Base-by-base conservation (phyloP, 495 filamentous ascomycete genomes). In the Cercophora newfieldiana region DNA sequence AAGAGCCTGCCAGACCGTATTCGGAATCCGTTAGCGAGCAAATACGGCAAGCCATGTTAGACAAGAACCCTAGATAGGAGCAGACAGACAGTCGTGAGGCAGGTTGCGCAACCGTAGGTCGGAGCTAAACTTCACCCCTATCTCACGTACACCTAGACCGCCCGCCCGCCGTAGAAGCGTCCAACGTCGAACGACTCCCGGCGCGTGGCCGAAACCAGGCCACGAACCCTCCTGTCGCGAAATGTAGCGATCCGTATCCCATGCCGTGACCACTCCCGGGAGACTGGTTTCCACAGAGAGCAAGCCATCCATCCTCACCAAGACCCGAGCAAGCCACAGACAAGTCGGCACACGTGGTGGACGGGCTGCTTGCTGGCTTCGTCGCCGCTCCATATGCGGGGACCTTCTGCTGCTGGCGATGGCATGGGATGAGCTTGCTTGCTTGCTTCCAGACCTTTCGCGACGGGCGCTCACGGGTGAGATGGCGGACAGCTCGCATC, bases 1-100 rank as follows among this genome's bases (percentile, higher is more conserved):
- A 53, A 29, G 61, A 71, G 55, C 61, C 59, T 71, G 31, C 44
- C 51, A 66, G 47, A 12, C 67, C 70, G 63, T 30, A 71, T 73
- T 63, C 47, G 72, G 75, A 69, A 70, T 51, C 56, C 64, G 53
- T 75, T 71, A 77, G 72, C 73, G 64, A 72, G 68, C 75, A 59
- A 67, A 77, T 72, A 47, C 58, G 71, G 75, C 66, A 71, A 66
- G 24, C 60, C 50, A 56, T 56, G 63, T 67, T 60, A 51, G 64
- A 68, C 65, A 70, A 62, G 54, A 63, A 53, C 63, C 71, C 71
- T 55, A 44, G 29, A 18, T 30, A 64, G 47, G 29, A 31, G 56
- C 54, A 37, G 33, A 29, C 24, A 22, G 33, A 28, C n/a, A 44
- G 29, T n/a, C n/a, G n/a, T 16, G 21, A 24, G 49, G 0, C 1